Evolutionary conservation across 495 filamentous ascomycete genomes (phyloP).

Genomic region (Copromyces sp.): DNA sequence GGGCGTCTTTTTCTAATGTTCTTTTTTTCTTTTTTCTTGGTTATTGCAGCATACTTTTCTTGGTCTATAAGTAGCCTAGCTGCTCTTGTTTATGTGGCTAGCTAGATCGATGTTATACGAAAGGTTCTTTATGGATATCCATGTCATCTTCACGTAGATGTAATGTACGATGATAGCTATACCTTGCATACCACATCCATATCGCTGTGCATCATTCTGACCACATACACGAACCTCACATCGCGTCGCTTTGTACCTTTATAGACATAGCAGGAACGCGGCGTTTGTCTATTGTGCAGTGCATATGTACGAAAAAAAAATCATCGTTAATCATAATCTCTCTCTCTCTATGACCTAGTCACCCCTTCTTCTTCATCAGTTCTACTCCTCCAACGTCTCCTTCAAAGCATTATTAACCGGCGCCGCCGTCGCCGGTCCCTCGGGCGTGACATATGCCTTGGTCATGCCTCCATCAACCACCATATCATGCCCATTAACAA

Average conservation of each 20-base stretch:
- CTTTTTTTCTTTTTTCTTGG: not conserved
- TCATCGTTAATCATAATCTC: not conserved
- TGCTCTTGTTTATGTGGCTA: not conserved
- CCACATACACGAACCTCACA: not conserved
- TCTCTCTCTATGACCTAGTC: not conserved
- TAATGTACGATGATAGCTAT: not conserved
- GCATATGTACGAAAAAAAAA: no score
- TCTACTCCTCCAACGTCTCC: conserved; percentile 18
- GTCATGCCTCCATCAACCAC: conserved; percentile 96
- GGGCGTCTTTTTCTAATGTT: not conserved
- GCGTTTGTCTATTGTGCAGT: not conserved
- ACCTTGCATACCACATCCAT: not conserved
- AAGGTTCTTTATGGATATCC: not conserved
- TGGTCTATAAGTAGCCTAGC: not conserved
- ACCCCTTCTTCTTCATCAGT: not conserved
- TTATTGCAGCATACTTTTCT: not conserved
- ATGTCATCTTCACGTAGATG: not conserved
- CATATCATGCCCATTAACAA: conserved; percentile 86
- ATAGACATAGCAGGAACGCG: not conserved
- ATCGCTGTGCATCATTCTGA: not conserved
- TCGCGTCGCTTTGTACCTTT: not conserved
- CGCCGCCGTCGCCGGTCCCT: conserved; percentile 61
- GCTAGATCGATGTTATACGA: not conserved
- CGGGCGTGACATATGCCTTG: conserved; percentile 88
- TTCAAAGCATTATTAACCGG: conserved; percentile 59